Evolutionary conservation across 306 rosid species (phyloP).

Genomic region (Malus sieversii): DNA sequence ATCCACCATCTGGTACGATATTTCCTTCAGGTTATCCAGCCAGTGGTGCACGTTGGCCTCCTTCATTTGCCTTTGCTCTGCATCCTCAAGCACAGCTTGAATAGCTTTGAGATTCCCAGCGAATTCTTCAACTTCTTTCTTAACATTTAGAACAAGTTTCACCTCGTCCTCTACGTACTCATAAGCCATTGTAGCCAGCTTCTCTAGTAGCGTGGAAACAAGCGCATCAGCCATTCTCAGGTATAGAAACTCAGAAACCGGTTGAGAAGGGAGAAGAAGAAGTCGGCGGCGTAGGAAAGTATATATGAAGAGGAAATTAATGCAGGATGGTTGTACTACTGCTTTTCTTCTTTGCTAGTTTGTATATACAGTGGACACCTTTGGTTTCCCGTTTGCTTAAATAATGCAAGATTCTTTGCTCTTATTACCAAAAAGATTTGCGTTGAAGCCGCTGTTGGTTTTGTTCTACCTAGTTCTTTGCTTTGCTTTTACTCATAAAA

Average conservation of each 20-base stretch:
- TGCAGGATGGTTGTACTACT: too few species aligned
- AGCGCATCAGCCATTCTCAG: background rate
- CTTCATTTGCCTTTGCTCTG: slow-evolving; percentile 5
- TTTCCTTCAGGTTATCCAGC: background rate
- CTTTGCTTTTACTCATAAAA: too few species aligned
- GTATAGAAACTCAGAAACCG: background rate
- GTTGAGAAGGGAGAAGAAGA: background rate
- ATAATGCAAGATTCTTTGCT: too few species aligned
- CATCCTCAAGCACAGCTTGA: slow-evolving; percentile 1
- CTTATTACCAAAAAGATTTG: too few species aligned
- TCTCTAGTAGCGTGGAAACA: background rate
- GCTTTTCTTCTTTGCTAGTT: too few species aligned
- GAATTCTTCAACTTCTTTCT: background rate
- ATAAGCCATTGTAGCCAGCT: background rate
- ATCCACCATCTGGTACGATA: slow-evolving; percentile 6
- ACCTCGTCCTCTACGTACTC: too few species aligned
- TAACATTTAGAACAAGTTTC: too few species aligned
- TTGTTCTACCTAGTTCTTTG: too few species aligned
- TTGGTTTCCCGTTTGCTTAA: background rate
- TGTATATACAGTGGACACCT: background rate
- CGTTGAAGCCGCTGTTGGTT: background rate
- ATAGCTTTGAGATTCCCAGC: background rate
- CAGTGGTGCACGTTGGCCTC: background rate
- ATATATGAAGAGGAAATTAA: background rate
- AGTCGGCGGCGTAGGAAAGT: background rate